Evolutionary conservation across 2,329 filamentous ascomycete genomes (phyloP), one percentile per base, ranked within the genome.

Genomic region (Phaeosphaeriaceae sp.): DNA sequence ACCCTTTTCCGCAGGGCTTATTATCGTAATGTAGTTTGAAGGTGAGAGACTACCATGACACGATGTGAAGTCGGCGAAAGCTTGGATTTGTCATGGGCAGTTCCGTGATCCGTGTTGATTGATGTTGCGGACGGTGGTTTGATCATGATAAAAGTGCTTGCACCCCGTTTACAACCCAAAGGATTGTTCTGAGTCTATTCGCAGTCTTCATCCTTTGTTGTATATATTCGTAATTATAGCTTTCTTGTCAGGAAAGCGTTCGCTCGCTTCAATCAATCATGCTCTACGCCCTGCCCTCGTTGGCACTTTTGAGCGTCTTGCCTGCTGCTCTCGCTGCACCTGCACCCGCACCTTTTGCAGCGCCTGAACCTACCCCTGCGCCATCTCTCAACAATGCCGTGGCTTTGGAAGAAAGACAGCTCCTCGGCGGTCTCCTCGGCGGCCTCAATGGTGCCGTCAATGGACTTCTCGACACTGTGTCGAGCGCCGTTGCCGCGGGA

Each of bases 391-490:
- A 54, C 17, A 46, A 56, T 31, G 46, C 48, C 17, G 58, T 27
- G n/a, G 41, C 52, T 11, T 24, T 67, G 5, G 50, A 63, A 41
- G 58, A 67, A 24, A 58, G 63, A 20, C 65, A 66, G 19, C 20
- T 65, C 4, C 51, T 67, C n/a, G 48, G 51, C 17, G 53, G 50
- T 10, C 25, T 66, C 0, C 20, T 68, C 1, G 42, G 49, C 17
- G 61, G 56, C 44, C 54, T 62, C n/a, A 22, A 46, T 17, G 22
- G 58, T 6, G 50, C 60, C 3, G 56, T 66, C 1, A 27, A 3
- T 36, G 31, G 11, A 36, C 9, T 36, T 36, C 31, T 36, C 17
- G 22, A 57, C 6, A 48, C 58, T 5, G 56, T 66, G 1, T 22
- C 4, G 21, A 50, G 45, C 11, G 67, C 67, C 3, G 62, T 68